Conservation (phyloP, 805 yeast genomes). For the Kazachstania psychrophila region DNA sequence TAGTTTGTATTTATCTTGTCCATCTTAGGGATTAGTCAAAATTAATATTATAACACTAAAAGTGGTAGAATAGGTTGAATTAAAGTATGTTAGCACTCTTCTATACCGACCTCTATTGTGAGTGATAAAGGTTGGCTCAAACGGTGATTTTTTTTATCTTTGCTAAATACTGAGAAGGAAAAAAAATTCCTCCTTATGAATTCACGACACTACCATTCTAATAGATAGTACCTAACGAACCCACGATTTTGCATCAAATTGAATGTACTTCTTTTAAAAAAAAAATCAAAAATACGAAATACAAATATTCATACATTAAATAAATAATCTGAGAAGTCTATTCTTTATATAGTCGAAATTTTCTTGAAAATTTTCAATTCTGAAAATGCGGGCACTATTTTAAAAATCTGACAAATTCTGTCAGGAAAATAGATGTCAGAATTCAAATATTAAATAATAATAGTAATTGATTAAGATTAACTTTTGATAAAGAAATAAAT, state of each 20-base stretch:
- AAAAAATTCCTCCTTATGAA: slow-evolving; percentile 1
- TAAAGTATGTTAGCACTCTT: slow-evolving; percentile 25
- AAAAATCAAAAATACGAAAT: too few species aligned
- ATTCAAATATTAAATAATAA: too few species aligned
- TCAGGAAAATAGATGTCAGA: too few species aligned
- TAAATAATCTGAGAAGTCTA: too few species aligned
- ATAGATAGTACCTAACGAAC: not conserved
- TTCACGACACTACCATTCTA: slow-evolving; percentile 1
- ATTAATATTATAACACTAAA: not conserved
- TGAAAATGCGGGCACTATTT: too few species aligned
- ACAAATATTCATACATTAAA: too few species aligned
- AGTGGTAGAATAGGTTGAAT: not conserved
- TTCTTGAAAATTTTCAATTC: too few species aligned
- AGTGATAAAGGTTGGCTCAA: slow-evolving; percentile 19
- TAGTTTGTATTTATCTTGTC: too few species aligned
- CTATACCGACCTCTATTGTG: slow-evolving; percentile 26
- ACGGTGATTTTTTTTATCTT: slow-evolving; percentile 19
- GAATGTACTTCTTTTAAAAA: slow-evolving; percentile 1
- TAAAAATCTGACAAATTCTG: too few species aligned
- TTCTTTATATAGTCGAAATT: too few species aligned
- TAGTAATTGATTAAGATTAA: too few species aligned
- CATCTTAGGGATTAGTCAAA: too few species aligned
- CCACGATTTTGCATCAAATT: slow-evolving; percentile 2
- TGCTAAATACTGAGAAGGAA: slow-evolving; percentile 11
- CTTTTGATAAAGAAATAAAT: not conserved